A percentile compares a stretch with the other conserved stretches of the same genome.
Evolutionary conservation across 2,329 filamentous ascomycete species (phyloP).

Genomic region (Teratosphaeria gauchensis): DNA sequence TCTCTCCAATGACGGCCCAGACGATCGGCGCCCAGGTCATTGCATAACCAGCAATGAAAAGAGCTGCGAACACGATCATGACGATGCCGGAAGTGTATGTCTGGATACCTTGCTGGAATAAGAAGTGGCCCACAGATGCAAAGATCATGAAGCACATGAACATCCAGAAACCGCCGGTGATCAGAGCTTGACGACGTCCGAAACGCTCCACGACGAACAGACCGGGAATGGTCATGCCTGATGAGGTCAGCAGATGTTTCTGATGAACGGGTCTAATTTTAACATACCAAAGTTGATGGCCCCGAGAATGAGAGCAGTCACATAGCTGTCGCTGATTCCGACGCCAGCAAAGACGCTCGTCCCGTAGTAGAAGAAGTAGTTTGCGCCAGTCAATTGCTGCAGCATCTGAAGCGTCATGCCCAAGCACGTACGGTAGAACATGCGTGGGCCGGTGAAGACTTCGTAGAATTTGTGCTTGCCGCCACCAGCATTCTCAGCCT

Average conservation of each 20-base stretch:
- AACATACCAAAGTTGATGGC: conserved; percentile 40
- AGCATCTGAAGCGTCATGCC: conserved; percentile 55
- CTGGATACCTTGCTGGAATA: conserved; percentile 22
- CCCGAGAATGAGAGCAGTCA: conserved; percentile 40
- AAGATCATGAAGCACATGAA: conserved; percentile 51
- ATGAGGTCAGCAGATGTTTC: not conserved
- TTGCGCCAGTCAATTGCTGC: conserved; percentile 59
- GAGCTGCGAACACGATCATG: conserved; percentile 59
- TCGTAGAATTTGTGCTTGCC: conserved; percentile 54
- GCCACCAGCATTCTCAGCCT: conserved; percentile 40
- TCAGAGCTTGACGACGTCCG: conserved; percentile 37
- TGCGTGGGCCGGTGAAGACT: conserved; percentile 56
- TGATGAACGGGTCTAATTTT: not conserved
- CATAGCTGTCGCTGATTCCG: conserved; percentile 25
- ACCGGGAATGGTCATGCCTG: conserved; percentile 34
- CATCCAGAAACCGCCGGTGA: conserved; percentile 39
- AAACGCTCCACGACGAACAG: conserved; percentile 39
- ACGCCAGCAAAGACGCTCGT: conserved; percentile 36
- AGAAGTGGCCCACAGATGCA: conserved; percentile 37
- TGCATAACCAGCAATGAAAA: conserved; percentile 58
- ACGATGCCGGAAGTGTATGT: conserved; percentile 42
- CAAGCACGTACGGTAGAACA: conserved; percentile 53
- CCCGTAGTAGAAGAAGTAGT: conserved; percentile 53
- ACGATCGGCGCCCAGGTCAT: conserved; percentile 62
- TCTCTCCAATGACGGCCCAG: conserved; percentile 57